phyloP scores from a whole-genome alignment of 306 rosid genomes.

The Trifolium subterraneum region DNA sequence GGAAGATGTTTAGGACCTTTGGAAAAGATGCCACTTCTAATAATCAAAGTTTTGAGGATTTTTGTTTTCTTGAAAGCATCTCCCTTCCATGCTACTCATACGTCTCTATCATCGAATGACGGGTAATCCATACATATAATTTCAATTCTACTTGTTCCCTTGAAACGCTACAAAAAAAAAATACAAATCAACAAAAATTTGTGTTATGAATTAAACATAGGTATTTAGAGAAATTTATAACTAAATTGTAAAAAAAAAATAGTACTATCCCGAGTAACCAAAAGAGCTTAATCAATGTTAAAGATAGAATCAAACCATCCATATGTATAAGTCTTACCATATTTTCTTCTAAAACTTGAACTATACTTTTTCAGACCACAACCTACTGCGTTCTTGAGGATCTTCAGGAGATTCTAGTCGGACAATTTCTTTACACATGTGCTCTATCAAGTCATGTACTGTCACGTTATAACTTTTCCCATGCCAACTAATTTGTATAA shows the following conservation, averaged over 20 bases:
- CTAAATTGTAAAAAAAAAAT: neutral
- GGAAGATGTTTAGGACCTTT: neutral
- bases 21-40: neutral
- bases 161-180: neutral
- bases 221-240: neutral
- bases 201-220: no score
- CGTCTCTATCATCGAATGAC: no score
- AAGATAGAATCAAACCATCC: no score
- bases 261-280: no score
- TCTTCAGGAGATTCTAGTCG: neutral
- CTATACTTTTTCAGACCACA: neutral
- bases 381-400: slow-evolving; percentile 1
- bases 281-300: no score
- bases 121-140: neutral
- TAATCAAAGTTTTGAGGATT: neutral
- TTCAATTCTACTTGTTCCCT: slow-evolving; percentile 15
- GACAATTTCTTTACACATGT: slow-evolving; percentile 17
- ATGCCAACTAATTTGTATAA: neutral
- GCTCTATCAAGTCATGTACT: slow-evolving; percentile 7
- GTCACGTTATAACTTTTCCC: no score
- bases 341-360: neutral
- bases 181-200: neutral
- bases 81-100: neutral
- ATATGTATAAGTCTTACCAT: neutral
- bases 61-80: neutral